A percentile compares a stretch with the other conserved stretches of the same genome.
phyloP scores from a whole-genome alignment of 1,139 yeast genomes.

The Tardiomyces depauwii region DNA sequence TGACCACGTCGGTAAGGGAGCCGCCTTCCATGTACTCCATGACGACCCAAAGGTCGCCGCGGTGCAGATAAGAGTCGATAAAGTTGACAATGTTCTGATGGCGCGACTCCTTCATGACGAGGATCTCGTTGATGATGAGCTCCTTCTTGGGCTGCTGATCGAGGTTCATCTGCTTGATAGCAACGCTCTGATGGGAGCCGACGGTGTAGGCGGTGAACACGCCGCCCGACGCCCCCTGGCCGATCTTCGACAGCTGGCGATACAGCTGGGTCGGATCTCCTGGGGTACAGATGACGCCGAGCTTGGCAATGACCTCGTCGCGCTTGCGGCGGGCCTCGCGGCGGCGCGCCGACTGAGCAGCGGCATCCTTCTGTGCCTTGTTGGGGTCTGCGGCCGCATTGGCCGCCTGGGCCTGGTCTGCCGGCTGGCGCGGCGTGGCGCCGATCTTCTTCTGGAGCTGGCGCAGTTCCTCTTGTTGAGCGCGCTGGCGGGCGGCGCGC shows the following conservation, averaged over 20 bases:
- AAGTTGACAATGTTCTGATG: conserved; percentile 91
- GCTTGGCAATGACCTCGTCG: conserved; percentile 59
- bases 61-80: conserved; percentile 67
- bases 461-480: conserved; percentile 9
- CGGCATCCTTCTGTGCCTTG: conserved; percentile 17
- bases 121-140: conserved; percentile 82
- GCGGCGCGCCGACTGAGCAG: conserved; percentile 39
- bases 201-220: conserved; percentile 81
- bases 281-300: conserved; percentile 67
- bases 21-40: conserved; percentile 99
- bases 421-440: conserved; percentile 10
- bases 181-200: conserved; percentile 56
- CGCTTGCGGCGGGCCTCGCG: conserved; percentile 63
- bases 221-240: conserved; percentile 98
- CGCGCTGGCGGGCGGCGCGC: conserved; percentile 1
- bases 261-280: conserved; percentile 80
- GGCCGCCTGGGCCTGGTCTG: conserved; percentile 12
- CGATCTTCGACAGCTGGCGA: conserved; percentile 65
- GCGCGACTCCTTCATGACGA: conserved; percentile 89
- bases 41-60: conserved; percentile 77
- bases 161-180: conserved; percentile 92
- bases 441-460: conserved; percentile 10
- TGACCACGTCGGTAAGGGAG: conserved; percentile 86
- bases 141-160: conserved; percentile 93
- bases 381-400: conserved; percentile 19